Base-by-base conservation (phyloP, 306 rosid genomes). In the Acacia confusa region DNA sequence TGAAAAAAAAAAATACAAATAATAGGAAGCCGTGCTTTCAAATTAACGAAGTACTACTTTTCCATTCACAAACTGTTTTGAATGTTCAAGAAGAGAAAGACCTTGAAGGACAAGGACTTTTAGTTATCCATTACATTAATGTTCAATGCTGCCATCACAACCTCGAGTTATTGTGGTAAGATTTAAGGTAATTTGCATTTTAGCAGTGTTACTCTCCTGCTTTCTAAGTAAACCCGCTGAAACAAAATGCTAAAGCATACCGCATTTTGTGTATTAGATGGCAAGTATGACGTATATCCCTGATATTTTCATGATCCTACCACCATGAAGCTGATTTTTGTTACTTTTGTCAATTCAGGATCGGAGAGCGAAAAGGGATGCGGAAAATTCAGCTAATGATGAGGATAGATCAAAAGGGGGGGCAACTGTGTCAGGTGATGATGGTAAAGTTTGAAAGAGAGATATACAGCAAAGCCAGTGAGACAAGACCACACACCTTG, bases 301-400 rank as follows among this genome's bases (percentile, higher is more conserved):
- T n/a, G 74, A 70, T 70, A 68, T 57, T n/a, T 58, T 20, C 24
- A 38, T 74, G 36, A 12, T 38, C 78, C 24, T 7, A 64, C n/a
- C 20, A 52, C 15, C 48, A 5, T 53, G 25, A 60, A 27, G 19
- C 36, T 50, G 41, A 43, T 13, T 76, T 47, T 64, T 53, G 50
- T 70, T 30, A 76, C 82, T 78, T 13, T 14, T 76, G 27, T 70
- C 78, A 17, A 73, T 66, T 70, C 58, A 90, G 92, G 88, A 88
- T 79, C 88, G 75, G 11, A 79, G 67, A 63, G 66, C 82, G 13
- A 77, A 63, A 43, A 83, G 43, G 82, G 88, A 78, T 25, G 47
- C 83, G 40, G 78, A 73, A 36, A 66, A 53, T 66, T 70, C 78
- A 74, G 70, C 80, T 40, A 75, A 68, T 50, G 75, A 81, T 66